Conservation (phyloP, 2,329 filamentous ascomycete species). For the Diaporthe sp. region DNA sequence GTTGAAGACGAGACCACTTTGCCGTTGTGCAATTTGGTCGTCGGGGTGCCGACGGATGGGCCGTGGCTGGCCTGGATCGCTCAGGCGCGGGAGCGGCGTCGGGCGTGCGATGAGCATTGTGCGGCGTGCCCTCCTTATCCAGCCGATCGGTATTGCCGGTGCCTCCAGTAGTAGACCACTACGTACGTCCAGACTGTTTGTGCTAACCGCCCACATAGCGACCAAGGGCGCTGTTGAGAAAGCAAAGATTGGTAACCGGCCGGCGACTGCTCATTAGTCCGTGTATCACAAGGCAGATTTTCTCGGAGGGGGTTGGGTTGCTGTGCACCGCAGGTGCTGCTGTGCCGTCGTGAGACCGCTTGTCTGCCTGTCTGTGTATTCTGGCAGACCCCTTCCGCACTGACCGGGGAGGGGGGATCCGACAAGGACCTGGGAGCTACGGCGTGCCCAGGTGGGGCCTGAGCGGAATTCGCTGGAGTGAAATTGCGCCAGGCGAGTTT, state of each 20-base stretch:
- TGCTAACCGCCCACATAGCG: conserved; percentile 3
- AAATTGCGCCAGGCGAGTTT: conserved; percentile 30
- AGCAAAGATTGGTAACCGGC: background rate
- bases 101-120: conserved; percentile 25
- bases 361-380: background rate
- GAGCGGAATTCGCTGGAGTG: conserved; percentile 13
- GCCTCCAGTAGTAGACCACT: background rate
- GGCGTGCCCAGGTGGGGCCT: conserved; percentile 20
- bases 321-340: background rate
- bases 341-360: background rate
- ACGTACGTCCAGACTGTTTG: background rate
- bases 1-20: conserved; percentile 3
- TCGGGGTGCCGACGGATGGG: conserved; percentile 20
- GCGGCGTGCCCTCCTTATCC: conserved; percentile 14
- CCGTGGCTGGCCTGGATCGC: conserved; percentile 16
- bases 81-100: conserved; percentile 20
- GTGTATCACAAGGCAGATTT: background rate
- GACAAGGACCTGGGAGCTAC: background rate
- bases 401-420: conserved; percentile 8
- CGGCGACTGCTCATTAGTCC: background rate
- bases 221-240: background rate
- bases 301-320: background rate
- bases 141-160: conserved; percentile 24
- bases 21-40: conserved; percentile 1
- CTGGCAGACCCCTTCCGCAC: conserved; percentile 8